Percentiles rank a stretch among this genome's conserved stretches.
Evolutionary conservation across 1,284 basidiomycete species (phyloP).

Genomic region (Leccinum holopus): DNA sequence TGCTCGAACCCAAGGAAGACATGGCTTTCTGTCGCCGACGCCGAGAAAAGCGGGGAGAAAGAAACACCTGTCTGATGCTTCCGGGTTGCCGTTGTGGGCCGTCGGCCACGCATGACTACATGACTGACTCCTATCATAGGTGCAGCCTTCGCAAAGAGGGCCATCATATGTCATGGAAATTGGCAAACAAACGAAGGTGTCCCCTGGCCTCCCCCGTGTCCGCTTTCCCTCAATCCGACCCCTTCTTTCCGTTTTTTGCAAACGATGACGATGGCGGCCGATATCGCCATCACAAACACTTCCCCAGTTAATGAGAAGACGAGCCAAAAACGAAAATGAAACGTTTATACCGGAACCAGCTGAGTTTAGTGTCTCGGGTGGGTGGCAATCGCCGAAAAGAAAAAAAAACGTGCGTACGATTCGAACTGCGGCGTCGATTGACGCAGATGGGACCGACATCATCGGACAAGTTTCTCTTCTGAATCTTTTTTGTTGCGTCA

Average conservation of each 20-base stretch:
- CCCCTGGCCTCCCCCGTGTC: background rate
- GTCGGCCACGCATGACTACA: background rate
- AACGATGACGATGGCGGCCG: background rate
- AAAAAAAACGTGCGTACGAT: background rate
- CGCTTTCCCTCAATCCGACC: background rate
- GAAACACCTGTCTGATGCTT: background rate
- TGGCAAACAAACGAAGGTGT: background rate
- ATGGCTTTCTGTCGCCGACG: conserved; percentile 4
- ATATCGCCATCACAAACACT: background rate
- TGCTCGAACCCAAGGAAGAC: conserved; percentile 6
- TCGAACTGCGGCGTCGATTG: background rate
- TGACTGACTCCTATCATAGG: background rate
- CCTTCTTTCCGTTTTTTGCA: background rate
- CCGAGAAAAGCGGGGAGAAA: background rate
- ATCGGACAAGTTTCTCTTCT: conserved; percentile 10
- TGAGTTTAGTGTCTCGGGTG: background rate
- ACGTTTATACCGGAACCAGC: background rate
- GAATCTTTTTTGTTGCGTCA: background rate
- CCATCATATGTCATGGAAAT: background rate
- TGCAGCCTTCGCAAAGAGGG: background rate
- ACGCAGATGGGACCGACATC: conserved; percentile 7
- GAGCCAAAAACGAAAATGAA: conserved; percentile 1
- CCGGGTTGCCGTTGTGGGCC: background rate
- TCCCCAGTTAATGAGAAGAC: background rate
- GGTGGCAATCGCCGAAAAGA: background rate